These are phyloP conservation scores for Boletellus deceptivus DNA, from an alignment of 1,284 basidiomycete genomes.

Conservation along the genomic window DNA sequence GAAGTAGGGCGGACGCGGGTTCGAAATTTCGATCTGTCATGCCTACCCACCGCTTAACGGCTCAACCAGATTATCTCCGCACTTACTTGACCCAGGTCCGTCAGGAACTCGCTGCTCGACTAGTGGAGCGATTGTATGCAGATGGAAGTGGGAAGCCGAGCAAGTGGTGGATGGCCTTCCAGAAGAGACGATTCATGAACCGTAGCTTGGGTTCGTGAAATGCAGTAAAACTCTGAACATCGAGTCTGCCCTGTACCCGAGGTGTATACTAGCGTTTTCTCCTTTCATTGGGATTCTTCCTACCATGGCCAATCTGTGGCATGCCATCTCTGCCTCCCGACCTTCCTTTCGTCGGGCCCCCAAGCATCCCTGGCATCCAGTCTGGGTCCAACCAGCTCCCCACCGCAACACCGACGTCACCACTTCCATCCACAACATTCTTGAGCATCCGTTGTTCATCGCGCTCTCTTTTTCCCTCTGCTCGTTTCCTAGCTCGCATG, in stretches of 20 bases:
- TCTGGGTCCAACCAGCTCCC: constrained; percentile 95
- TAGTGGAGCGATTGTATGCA: constrained; percentile 88
- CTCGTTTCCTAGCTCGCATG: constrained; percentile 74
- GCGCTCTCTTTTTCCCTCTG: constrained; percentile 68
- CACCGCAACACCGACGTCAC: constrained; percentile 49
- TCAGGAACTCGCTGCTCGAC: constrained; percentile 84
- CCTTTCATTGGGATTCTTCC: constrained; percentile 84
- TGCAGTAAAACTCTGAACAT: not conserved
- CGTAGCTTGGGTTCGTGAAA: constrained; percentile 69
- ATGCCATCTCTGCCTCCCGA: constrained; percentile 64
- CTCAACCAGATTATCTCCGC: constrained; percentile 72
- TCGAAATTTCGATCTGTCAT: constrained; percentile 30
- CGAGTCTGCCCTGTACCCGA: constrained; percentile 12
- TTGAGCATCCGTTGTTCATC: constrained; percentile 77
- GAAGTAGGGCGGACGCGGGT: constrained; percentile 82
- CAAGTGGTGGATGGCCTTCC: constrained; percentile 99
- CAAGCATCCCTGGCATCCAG: constrained; percentile 87
- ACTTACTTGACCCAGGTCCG: constrained; percentile 91
- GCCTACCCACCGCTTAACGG: not conserved
- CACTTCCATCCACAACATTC: constrained; percentile 53
- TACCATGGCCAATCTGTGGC: constrained; percentile 82
- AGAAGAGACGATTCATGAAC: constrained; percentile 95
- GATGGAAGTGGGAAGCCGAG: constrained; percentile 86
- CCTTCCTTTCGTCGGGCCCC: constrained; percentile 71
- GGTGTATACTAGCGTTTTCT: constrained; percentile 47